Conservation (phyloP, 306 rosid genomes). For the Castanospermum australe region DNA sequence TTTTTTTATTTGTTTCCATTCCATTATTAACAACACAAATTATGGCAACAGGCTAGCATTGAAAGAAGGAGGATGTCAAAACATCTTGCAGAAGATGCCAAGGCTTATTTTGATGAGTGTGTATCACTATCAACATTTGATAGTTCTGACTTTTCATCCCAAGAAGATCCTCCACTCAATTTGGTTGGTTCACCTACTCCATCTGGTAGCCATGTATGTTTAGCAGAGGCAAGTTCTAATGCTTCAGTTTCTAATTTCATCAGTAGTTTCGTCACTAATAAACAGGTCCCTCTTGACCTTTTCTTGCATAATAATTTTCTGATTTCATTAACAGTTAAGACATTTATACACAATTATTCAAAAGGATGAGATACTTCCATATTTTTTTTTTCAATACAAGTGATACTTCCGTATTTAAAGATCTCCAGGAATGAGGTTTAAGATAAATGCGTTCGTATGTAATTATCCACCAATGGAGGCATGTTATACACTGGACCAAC, state of each 20-base stretch:
- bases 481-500: not conserved
- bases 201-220: conserved; percentile 25
- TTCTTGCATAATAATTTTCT: not conserved
- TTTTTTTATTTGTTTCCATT: not conserved
- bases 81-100: conserved; percentile 86
- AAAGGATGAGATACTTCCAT: not conserved
- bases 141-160: conserved; percentile 94
- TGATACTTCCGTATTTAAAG: not conserved
- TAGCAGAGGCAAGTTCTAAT: conserved; percentile 57
- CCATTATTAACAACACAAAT: conserved; percentile 11
- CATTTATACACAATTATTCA: not conserved
- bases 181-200: conserved; percentile 46
- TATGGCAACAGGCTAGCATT: conserved; percentile 67
- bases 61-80: conserved; percentile 92
- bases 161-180: conserved; percentile 71
- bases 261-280: conserved; percentile 21
- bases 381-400: too few relatives aligned
- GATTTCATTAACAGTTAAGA: not conserved
- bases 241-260: conserved; percentile 32
- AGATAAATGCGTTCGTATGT: not conserved
- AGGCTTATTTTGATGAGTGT: conserved; percentile 93
- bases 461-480: not conserved
- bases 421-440: not conserved
- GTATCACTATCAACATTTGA: conserved; percentile 90
- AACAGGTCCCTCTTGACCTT: conserved; percentile 27